phyloP scores from a whole-genome alignment of 1,139 yeast species.

The Yamadazyma dushanensis region DNA sequence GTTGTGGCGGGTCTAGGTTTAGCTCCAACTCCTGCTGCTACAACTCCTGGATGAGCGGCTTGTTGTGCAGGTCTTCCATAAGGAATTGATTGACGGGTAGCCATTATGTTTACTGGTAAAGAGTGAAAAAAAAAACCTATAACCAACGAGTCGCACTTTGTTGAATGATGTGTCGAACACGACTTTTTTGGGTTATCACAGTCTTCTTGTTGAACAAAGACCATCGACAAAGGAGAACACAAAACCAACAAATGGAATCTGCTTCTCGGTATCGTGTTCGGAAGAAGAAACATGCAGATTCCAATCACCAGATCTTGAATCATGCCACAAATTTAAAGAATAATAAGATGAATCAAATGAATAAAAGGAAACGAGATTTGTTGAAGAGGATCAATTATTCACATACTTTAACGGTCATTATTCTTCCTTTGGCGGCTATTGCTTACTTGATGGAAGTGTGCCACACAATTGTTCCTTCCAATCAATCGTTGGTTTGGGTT shows the following conservation, averaged over 20 bases:
- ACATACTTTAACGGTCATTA: slow-evolving; percentile 32
- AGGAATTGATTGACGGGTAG: slow-evolving; percentile 14
- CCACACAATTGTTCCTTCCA: slow-evolving; percentile 24
- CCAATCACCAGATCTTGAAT: slow-evolving; percentile 14
- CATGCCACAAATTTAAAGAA: slow-evolving; percentile 26
- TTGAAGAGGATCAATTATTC: slow-evolving; percentile 34
- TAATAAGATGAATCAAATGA: slow-evolving; percentile 22
- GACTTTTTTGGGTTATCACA: not conserved
- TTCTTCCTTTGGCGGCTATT: slow-evolving; percentile 30
- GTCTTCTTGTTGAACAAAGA: not conserved
- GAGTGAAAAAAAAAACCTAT: slow-evolving; percentile 3
- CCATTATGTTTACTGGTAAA: slow-evolving; percentile 7
- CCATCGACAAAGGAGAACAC: too few species aligned
- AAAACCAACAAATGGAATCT: slow-evolving; percentile 4
- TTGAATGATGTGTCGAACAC: not conserved
- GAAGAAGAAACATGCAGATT: slow-evolving; percentile 12
- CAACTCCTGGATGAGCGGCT: slow-evolving; percentile 4
- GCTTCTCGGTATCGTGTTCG: slow-evolving; percentile 14
- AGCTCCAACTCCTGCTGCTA: slow-evolving; percentile 6
- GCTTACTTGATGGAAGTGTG: slow-evolving; percentile 21
- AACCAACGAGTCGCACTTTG: not conserved
- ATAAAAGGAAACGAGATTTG: slow-evolving; percentile 33
- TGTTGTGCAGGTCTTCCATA: slow-evolving; percentile 5
- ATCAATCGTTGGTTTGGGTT: slow-evolving; percentile 31
- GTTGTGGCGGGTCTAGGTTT: slow-evolving; percentile 35